Percentiles rank a stretch among this genome's conserved stretches.
Conservation (phyloP, 2,329 filamentous ascomycete species). For the Neonectria magnoliae region DNA sequence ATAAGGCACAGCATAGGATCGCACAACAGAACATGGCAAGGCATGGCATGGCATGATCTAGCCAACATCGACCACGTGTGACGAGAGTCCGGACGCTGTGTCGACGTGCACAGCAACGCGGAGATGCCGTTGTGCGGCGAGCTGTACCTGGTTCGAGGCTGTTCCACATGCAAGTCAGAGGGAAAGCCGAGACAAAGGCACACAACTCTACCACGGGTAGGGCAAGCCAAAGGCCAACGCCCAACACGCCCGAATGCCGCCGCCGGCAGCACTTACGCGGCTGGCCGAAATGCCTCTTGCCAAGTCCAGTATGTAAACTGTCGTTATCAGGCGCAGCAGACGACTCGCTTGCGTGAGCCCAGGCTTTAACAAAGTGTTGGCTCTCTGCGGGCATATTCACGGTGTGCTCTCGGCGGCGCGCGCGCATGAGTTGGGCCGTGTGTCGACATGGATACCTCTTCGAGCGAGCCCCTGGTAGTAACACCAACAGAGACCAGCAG, state of each 20-base stretch:
- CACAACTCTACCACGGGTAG: slow-evolving; percentile 14
- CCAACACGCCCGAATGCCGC: slow-evolving; percentile 25
- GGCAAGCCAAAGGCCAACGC: slow-evolving; percentile 23
- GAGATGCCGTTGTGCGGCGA: slow-evolving; percentile 34
- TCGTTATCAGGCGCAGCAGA: slow-evolving; percentile 35
- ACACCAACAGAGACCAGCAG: slow-evolving; percentile 14
- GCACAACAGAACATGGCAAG: slow-evolving; percentile 28
- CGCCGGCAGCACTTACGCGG: slow-evolving; percentile 30
- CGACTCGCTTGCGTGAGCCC: slow-evolving; percentile 15
- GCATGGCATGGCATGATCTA: slow-evolving; percentile 29
- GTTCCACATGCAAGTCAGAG: slow-evolving; percentile 20
- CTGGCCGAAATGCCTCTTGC: slow-evolving; percentile 23
- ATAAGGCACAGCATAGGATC: slow-evolving; percentile 21
- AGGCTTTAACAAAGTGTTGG: slow-evolving; percentile 30
- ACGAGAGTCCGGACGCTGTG: slow-evolving; percentile 30
- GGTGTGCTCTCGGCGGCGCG: slow-evolving; percentile 31
- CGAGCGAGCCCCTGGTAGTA: slow-evolving; percentile 19
- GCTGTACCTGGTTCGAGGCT: slow-evolving; percentile 27
- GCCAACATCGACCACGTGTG: slow-evolving; percentile 36
- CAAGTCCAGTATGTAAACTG: slow-evolving; percentile 22
- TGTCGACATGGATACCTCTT: slow-evolving; percentile 31
- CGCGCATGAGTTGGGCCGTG: slow-evolving; percentile 36
- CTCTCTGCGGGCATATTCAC: slow-evolving; percentile 27
- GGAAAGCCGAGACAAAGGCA: slow-evolving; percentile 1
- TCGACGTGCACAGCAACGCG: slow-evolving; percentile 34